A percentile compares a stretch with the other conserved stretches of the same genome.
These are phyloP conservation scores for Cystofilobasidium capitatum DNA, from an alignment of 768 basidiomycete genomes.

Conservation along the genomic window DNA sequence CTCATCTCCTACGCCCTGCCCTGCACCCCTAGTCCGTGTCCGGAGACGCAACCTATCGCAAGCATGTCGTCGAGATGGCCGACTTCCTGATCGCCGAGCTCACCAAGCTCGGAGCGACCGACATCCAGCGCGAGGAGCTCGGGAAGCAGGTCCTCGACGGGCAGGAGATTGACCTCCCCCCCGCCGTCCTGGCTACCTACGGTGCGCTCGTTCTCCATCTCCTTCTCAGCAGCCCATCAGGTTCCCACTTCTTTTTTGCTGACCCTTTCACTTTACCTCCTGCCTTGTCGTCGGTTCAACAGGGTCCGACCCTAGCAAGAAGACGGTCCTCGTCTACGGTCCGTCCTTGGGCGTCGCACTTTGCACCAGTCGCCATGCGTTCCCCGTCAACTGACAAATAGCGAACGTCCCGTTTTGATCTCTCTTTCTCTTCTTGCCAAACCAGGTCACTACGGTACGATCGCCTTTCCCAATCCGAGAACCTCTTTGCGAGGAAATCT, in stretches of 20 bases:
- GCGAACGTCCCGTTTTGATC: slow-evolving; percentile 72
- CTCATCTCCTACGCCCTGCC: slow-evolving; percentile 24
- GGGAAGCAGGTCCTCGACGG: slow-evolving; percentile 68
- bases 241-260: not conserved
- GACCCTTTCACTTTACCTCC: not conserved
- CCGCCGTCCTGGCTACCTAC: slow-evolving; percentile 42
- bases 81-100: slow-evolving; percentile 68
- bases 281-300: slow-evolving; percentile 62
- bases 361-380: not conserved
- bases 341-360: not conserved
- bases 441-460: slow-evolving; percentile 22
- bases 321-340: slow-evolving; percentile 85
- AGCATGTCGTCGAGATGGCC: slow-evolving; percentile 77
- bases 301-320: slow-evolving; percentile 78
- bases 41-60: slow-evolving; percentile 41
- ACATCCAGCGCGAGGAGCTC: slow-evolving; percentile 62
- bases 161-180: slow-evolving; percentile 63
- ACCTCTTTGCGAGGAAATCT: not conserved
- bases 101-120: slow-evolving; percentile 53
- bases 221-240: not conserved
- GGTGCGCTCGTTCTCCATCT: not conserved
- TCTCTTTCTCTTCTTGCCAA: not conserved
- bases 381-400: too few relatives aligned
- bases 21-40: slow-evolving; percentile 37
- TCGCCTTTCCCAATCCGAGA: not conserved